These are phyloP conservation scores for Primulina huaijiensis DNA, from an alignment of 257 asterid species.

Conservation along the genomic window DNA sequence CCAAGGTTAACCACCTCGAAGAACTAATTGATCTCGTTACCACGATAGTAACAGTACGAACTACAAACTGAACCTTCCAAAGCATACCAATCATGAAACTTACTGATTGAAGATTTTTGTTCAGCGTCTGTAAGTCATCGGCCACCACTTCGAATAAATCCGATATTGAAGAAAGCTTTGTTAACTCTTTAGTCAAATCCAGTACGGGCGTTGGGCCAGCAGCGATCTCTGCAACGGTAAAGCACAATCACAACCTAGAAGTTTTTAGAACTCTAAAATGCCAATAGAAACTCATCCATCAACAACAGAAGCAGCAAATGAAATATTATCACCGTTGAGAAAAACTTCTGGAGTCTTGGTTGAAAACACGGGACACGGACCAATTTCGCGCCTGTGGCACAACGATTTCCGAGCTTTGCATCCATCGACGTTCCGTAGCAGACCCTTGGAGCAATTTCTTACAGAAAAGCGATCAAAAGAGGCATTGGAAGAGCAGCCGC, in stretches of 20 bases:
- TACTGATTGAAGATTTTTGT: slow-evolving; percentile 78
- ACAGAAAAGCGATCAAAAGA: slow-evolving; percentile 37
- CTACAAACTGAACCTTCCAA: neutral
- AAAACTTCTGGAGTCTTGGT: slow-evolving; percentile 62
- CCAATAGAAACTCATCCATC: neutral
- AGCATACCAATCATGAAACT: slow-evolving; percentile 34
- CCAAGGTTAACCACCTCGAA: neutral
- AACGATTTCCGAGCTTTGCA: slow-evolving; percentile 38
- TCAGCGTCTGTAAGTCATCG: slow-evolving; percentile 66
- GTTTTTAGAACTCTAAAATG: neutral
- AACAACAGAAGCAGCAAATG: neutral
- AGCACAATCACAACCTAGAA: slow-evolving; percentile 15
- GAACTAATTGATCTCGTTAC: neutral
- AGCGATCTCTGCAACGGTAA: slow-evolving; percentile 37
- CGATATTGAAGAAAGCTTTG: slow-evolving; percentile 41
- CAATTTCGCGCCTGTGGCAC: slow-evolving; percentile 53
- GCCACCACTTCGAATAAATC: slow-evolving; percentile 78
- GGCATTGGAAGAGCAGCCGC: slow-evolving; percentile 72
- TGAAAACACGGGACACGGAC: slow-evolving; percentile 58
- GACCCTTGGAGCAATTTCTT: slow-evolving; percentile 38
- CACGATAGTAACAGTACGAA: neutral
- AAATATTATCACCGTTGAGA: slow-evolving; percentile 46
- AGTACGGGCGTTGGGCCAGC: slow-evolving; percentile 52
- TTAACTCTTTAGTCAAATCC: slow-evolving; percentile 47
- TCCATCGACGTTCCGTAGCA: slow-evolving; percentile 43